A percentile compares a stretch with the other conserved stretches of the same genome.
phyloP scores from a whole-genome alignment of 1,284 basidiomycete genomes.

The Fomes fomentarius region DNA sequence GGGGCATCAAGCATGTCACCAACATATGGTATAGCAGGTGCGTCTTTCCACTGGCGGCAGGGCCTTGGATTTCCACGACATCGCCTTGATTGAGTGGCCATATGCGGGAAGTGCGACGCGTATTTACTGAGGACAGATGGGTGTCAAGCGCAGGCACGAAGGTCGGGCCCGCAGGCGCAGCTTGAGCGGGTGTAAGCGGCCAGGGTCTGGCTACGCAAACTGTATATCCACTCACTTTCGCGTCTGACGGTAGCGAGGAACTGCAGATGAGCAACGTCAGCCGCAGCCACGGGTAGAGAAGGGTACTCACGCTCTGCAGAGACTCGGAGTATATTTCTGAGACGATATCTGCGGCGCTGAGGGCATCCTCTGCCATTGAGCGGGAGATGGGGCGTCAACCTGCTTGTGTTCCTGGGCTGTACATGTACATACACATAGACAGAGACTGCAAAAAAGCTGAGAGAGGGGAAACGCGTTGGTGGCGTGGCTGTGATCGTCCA shows the following conservation, averaged over 20 bases:
- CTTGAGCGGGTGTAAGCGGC: conserved; percentile 10
- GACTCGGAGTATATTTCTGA: conserved; percentile 42
- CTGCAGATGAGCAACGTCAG: conserved; percentile 27
- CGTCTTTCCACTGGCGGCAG: conserved; percentile 73
- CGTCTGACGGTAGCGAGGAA: conserved; percentile 40
- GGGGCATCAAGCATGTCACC: conserved; percentile 62
- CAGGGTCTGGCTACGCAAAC: neutral
- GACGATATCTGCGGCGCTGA: conserved; percentile 25
- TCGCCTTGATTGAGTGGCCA: conserved; percentile 52
- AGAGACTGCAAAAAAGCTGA: too few relatives aligned
- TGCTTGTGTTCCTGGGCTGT: too few relatives aligned
- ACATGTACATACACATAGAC: too few relatives aligned
- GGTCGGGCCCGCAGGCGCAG: conserved; percentile 31
- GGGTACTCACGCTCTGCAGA: conserved; percentile 45
- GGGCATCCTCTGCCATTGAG: conserved; percentile 6
- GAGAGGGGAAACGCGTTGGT: conserved; percentile 17
- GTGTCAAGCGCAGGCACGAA: conserved; percentile 39
- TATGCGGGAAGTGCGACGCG: conserved; percentile 18
- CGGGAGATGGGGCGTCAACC: too few relatives aligned
- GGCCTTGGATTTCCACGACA: conserved; percentile 76
- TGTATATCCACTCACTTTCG: conserved; percentile 30
- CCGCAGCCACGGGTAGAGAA: neutral
- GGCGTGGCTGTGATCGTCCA: conserved; percentile 9
- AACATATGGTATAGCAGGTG: conserved; percentile 70
- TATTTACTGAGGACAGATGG: conserved; percentile 26